Percentiles rank a stretch among this genome's conserved stretches.
These are phyloP conservation scores for Acanthochlamys bracteata DNA, from an alignment of 106 monocot genomes.

Conservation along the genomic window DNA sequence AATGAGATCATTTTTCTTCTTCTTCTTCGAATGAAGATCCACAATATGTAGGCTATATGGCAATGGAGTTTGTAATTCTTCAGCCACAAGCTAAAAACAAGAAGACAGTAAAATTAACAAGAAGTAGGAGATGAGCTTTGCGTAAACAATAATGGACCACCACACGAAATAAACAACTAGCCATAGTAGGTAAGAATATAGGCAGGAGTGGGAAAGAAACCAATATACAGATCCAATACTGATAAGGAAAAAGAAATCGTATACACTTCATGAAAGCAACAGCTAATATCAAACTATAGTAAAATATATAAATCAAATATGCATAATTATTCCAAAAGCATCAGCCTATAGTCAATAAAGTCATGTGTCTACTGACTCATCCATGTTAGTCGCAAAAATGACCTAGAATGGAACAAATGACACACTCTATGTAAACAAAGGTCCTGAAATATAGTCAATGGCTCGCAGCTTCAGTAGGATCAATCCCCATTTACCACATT, in stretches of 20 bases:
- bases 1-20: constrained; percentile 20
- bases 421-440: no score
- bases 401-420: no score
- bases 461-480: no score
- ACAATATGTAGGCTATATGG: constrained; percentile 11
- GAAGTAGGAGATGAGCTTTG: background rate
- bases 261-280: background rate
- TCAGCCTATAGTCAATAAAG: no score
- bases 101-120: background rate
- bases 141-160: background rate
- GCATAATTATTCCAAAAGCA: background rate
- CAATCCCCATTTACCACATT: no score
- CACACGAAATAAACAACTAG: background rate
- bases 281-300: background rate
- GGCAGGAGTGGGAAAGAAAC: no score
- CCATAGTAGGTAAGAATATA: no score
- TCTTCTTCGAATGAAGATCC: constrained; percentile 13
- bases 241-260: background rate
- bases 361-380: no score
- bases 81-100: constrained; percentile 30
- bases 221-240: no score
- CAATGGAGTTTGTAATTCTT: constrained; percentile 19
- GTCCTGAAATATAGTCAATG: no score
- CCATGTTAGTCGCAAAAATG: no score
- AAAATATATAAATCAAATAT: background rate